These are phyloP conservation scores for Hysterium pulicare DNA, from an alignment of 2,329 filamentous ascomycete species.

Conservation along the genomic window DNA sequence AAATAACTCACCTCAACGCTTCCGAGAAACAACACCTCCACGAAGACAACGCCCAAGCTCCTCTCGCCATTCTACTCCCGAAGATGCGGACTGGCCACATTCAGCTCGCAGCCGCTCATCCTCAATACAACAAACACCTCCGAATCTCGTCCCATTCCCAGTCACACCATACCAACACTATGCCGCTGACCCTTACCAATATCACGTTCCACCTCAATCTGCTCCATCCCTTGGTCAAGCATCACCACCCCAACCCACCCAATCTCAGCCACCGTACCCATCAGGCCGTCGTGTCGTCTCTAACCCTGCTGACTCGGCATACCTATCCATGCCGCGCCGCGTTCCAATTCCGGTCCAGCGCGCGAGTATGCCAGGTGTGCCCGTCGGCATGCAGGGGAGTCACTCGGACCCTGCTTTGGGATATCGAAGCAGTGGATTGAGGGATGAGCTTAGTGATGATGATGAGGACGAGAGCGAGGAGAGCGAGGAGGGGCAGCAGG, in stretches of 20 bases:
- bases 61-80: slow-evolving; percentile 15
- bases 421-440: slow-evolving; percentile 8
- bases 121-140: slow-evolving; percentile 15
- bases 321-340: slow-evolving; percentile 28
- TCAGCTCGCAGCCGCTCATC: slow-evolving; percentile 19
- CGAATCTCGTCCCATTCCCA: slow-evolving; percentile 26
- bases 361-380: slow-evolving; percentile 9
- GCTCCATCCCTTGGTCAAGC: slow-evolving; percentile 12
- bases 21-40: slow-evolving; percentile 18
- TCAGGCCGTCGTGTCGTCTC: slow-evolving; percentile 23
- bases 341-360: slow-evolving; percentile 22
- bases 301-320: slow-evolving; percentile 18
- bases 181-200: slow-evolving; percentile 28
- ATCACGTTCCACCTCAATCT: slow-evolving; percentile 27
- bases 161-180: slow-evolving; percentile 22
- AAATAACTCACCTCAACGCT: slow-evolving; percentile 19
- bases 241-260: not conserved
- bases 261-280: slow-evolving; percentile 11
- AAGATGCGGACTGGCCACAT: slow-evolving; percentile 10
- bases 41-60: slow-evolving; percentile 14
- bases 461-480: slow-evolving; percentile 10
- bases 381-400: slow-evolving; percentile 14
- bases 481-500: slow-evolving; percentile 10
- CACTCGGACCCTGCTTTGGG: slow-evolving; percentile 20
- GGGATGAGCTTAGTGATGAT: slow-evolving; percentile 10